Base-by-base conservation (phyloP, 1,284 basidiomycete genomes). In the Exobasidium rhododendri region DNA sequence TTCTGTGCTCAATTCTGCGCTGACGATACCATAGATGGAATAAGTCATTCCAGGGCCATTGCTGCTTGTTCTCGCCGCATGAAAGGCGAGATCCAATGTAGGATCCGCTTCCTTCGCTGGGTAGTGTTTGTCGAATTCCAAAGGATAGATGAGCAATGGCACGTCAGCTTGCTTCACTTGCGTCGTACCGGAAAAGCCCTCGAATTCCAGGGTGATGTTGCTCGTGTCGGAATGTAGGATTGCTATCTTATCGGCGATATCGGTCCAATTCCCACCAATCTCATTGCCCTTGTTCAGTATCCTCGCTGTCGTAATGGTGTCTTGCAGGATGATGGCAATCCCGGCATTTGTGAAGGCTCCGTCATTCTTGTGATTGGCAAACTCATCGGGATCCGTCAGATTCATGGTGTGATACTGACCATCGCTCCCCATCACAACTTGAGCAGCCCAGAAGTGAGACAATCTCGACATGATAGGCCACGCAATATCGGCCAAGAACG, bases 111-210 rank as follows among this genome's bases (percentile, higher is more conserved):
- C 50, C 7, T 32, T 4, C 17, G 20, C 17, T 32, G 53, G 20
- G 20, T 17, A 31, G n/a, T 55, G 14, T 17, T 26, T 13, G 4
- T 57, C 28, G 55, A 63, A 71, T 40, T 75, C 72, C 52, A 70
- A 66, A 2, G 74, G 74, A 51, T 77, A 75, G 6, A 63, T 66
- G 28, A 77, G 62, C 10, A 77, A 65, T 20, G 67, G 65, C 20
- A 74, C 69, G 32, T 77, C 74, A 10, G 74, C 74, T 47, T 77
- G 74, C 61, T 77, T 77, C 51, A 75, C 67, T 10, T 45, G 50
- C 3, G 65, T 67, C 2, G 65, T 58, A 22, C 59, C 62, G 50
- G 68, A 73, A 50, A 71, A 71, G 1, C 68, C 71, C 31, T 73
- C 70, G 29, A 62, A 75, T 51, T 74, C 74, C 31, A 73, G 56